Evolutionary conservation across 2,329 filamentous ascomycete genomes (phyloP).

Genomic region (Elsinoe ampelina): DNA sequence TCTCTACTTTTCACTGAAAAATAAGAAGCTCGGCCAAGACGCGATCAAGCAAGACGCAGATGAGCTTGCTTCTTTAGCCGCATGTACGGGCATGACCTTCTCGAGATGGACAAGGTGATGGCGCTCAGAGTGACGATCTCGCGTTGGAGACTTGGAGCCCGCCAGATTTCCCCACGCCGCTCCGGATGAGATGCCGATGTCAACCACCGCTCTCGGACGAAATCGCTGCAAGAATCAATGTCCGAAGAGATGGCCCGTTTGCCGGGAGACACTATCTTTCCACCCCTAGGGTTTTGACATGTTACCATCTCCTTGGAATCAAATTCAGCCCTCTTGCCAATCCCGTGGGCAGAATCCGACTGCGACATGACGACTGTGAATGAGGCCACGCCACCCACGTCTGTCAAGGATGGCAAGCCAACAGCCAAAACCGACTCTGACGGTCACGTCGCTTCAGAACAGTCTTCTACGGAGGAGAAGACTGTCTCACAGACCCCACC

Average conservation of each 20-base stretch:
- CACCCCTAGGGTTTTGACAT: neutral
- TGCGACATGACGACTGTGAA: conserved; percentile 4
- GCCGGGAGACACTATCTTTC: neutral
- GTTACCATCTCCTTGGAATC: neutral
- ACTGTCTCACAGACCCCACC: neutral
- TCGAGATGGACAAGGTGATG: neutral
- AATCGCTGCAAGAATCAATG: conserved; percentile 3
- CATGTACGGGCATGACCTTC: neutral
- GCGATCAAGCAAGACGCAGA: neutral
- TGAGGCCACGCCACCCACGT: neutral
- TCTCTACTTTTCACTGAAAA: neutral
- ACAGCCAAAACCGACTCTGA: neutral
- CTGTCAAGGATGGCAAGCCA: neutral
- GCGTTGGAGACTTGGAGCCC: neutral
- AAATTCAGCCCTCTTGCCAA: neutral
- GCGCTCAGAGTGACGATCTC: neutral
- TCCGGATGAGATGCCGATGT: conserved; percentile 4
- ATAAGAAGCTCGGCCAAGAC: neutral
- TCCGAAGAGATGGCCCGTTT: neutral
- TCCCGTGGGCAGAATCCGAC: neutral
- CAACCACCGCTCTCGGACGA: conserved; percentile 5
- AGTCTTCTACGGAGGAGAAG: conserved; percentile 6
- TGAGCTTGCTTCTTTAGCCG: neutral
- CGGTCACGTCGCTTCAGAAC: neutral
- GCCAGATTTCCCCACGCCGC: conserved; percentile 8